Conservation (phyloP, 495 filamentous ascomycete genomes). For the Niebla homalea region DNA sequence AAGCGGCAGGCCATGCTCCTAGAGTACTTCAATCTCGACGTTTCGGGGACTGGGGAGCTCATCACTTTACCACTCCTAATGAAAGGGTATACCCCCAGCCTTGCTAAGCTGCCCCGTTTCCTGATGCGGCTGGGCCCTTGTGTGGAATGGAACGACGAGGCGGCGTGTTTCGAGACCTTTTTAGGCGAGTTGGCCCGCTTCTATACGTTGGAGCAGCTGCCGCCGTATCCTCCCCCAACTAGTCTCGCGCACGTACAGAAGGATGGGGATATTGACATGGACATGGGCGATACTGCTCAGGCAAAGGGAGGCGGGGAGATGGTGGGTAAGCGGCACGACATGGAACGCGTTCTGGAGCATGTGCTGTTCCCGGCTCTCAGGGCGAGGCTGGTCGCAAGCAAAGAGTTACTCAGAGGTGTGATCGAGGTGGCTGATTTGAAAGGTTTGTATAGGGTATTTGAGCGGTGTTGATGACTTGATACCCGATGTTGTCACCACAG, state of each 20-base stretch:
- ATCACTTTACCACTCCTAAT: constrained; percentile 68
- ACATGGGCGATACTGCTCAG: constrained; percentile 1
- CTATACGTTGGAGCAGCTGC: constrained; percentile 79
- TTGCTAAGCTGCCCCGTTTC: constrained; percentile 82
- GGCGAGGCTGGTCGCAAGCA: constrained; percentile 72
- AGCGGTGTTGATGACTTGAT: constrained; percentile 54
- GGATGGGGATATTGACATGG: constrained; percentile 3
- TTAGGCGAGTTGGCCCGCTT: constrained; percentile 79
- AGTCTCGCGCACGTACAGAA: constrained; percentile 9
- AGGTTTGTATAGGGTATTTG: constrained; percentile 93
- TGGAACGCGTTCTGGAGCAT: constrained; percentile 63
- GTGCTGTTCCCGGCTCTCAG: constrained; percentile 81
- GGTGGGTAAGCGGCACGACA: constrained; percentile 45
- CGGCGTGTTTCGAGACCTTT: constrained; percentile 75
- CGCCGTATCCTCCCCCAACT: constrained; percentile 32
- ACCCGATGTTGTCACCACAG: background rate
- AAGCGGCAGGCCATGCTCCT: constrained; percentile 70
- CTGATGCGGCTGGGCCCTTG: constrained; percentile 78
- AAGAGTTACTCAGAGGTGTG: constrained; percentile 59
- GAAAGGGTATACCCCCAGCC: constrained; percentile 73
- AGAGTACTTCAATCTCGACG: constrained; percentile 84
- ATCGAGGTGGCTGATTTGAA: constrained; percentile 90
- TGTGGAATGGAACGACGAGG: constrained; percentile 76
- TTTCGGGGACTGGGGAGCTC: constrained; percentile 66
- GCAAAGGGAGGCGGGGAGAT: constrained; percentile 26